phyloP scores from a whole-genome alignment of 2,329 filamentous ascomycete genomes.

The Cercospora sp. region DNA sequence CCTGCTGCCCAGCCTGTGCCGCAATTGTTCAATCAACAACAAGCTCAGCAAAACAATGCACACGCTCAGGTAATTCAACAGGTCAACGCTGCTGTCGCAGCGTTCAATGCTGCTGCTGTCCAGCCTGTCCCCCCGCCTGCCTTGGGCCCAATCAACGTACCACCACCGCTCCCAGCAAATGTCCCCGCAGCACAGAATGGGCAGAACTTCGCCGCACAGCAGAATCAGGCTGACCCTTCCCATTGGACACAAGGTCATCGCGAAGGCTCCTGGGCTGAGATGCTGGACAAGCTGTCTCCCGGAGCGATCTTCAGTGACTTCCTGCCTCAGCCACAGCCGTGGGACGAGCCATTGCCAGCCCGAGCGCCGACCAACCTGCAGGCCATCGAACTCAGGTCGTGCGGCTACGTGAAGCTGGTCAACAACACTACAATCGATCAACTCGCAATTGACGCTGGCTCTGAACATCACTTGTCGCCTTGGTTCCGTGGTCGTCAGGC shows the following conservation, averaged over 20 bases:
- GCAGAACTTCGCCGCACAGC: neutral
- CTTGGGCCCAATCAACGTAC: neutral
- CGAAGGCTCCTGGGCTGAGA: constrained; percentile 52
- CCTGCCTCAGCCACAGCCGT: constrained; percentile 37
- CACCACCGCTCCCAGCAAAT: neutral
- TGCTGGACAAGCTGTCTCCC: constrained; percentile 55
- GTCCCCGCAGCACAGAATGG: neutral
- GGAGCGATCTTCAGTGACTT: constrained; percentile 48
- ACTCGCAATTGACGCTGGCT: constrained; percentile 34
- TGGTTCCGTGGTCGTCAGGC: constrained; percentile 39
- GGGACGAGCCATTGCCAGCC: constrained; percentile 30
- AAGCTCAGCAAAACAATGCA: neutral
- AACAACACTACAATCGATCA: constrained; percentile 39
- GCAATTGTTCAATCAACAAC: neutral
- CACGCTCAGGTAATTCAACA: neutral
- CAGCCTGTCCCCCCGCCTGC: neutral
- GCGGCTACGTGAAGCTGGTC: constrained; percentile 58
- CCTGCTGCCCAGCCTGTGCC: neutral
- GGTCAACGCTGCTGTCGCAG: neutral
- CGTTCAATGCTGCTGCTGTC: neutral
- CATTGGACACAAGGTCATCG: constrained; percentile 43
- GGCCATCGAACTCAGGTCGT: constrained; percentile 58
- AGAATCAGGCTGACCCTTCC: constrained; percentile 25
- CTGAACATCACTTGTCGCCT: constrained; percentile 21
- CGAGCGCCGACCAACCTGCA: constrained; percentile 40